Evolutionary conservation across 2,329 filamentous ascomycete species (phyloP), one percentile per base, ranked within the genome.

Genomic region (Ophiostoma australiae): DNA sequence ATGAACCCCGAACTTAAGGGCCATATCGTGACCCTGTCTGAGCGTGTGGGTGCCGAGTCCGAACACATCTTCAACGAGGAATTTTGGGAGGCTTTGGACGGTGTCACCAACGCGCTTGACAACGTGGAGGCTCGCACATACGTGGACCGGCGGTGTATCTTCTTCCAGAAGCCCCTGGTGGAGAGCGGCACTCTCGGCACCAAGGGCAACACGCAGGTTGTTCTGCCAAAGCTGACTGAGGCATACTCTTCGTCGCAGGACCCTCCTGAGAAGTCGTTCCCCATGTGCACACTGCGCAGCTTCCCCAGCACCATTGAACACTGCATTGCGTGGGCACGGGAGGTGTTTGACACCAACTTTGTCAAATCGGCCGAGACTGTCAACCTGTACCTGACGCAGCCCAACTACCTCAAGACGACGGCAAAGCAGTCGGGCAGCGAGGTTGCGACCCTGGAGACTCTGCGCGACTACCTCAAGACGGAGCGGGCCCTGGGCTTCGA

Each of bases 251-350:
- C 84, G 4, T 98, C 95, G 27, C 94, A 97, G 79, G 96, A 99
- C 79, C 95, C 95, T 0, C 95, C 95, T 0, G 96, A 99, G 85
- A 93, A 97, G 83, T 97, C 95, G 0, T 98, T 99, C 86, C 95
- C 95, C 0, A 98, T 98, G 94, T 99, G 95, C 80, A 98, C 95
- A 5, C 86, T 99, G 73, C 89, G 92, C 78, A 97, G 94, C 81
- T 99, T 99, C 85, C 95, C 95, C 72, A 99, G 99, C 85, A 91
- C 91, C 77, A 99, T 99, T 77, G 94, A 99, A 82, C 95, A 99
- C 81, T 98, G 95, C 0, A 99, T 99, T 79, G 95, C 95, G 2
- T 99, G 95, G 95, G 90, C 94, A 55, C 92, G 96, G 77, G 95
- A 98, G 80, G 87, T 97, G 74, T 99, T 99, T 81, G 93, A 98